Conservation (phyloP, 2,329 filamentous ascomycete species). For the Xylaria sp. region DNA sequence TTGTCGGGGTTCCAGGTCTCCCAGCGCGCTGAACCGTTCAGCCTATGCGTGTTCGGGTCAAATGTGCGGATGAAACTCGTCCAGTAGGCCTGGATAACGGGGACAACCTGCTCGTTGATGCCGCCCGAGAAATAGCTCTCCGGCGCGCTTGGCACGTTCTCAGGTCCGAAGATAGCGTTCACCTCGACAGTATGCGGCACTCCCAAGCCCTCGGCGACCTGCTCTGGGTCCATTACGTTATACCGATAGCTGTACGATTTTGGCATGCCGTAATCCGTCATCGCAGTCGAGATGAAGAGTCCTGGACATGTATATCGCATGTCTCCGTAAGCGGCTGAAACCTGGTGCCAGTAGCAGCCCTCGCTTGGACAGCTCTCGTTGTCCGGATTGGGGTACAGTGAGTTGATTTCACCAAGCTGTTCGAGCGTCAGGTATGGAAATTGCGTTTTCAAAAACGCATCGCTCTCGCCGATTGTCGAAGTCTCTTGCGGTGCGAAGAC, state of each 20-base stretch:
- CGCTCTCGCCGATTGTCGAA: conserved; percentile 52
- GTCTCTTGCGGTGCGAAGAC: conserved; percentile 60
- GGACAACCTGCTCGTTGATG: conserved; percentile 62
- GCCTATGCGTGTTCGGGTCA: conserved; percentile 62
- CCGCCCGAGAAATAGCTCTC: conserved; percentile 58
- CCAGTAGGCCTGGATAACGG: conserved; percentile 73
- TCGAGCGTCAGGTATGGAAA: conserved; percentile 59
- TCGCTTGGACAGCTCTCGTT: conserved; percentile 52
- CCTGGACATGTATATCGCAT: conserved; percentile 69
- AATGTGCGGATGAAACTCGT: conserved; percentile 71
- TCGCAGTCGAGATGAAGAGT: conserved; percentile 56
- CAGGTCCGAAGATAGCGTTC: conserved; percentile 70
- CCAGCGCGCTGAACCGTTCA: conserved; percentile 36
- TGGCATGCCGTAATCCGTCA: conserved; percentile 36
- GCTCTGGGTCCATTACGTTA: conserved; percentile 65
- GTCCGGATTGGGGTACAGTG: conserved; percentile 59
- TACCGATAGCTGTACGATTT: conserved; percentile 72
- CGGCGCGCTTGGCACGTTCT: conserved; percentile 56
- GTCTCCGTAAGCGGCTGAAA: conserved; percentile 66
- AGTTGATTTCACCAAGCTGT: conserved; percentile 59
- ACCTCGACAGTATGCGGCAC: conserved; percentile 72
- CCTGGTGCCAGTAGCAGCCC: conserved; percentile 64
- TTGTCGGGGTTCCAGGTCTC: conserved; percentile 31
- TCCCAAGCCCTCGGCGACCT: conserved; percentile 61
- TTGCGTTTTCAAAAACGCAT: conserved; percentile 62